Evolutionary conservation across 306 rosid species (phyloP).

Genomic region (Comarum palustre): DNA sequence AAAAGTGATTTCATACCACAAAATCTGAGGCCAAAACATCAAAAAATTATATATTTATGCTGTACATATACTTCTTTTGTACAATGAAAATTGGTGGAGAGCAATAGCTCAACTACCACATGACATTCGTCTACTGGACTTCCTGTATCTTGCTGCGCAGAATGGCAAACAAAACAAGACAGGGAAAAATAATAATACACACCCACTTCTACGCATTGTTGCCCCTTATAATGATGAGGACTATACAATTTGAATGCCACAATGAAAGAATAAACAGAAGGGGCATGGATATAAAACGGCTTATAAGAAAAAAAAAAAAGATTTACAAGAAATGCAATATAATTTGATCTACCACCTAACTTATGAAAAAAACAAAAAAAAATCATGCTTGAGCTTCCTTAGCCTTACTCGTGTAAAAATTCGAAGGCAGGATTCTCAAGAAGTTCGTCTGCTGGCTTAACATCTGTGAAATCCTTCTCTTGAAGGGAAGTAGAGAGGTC

Average conservation of each 20-base stretch:
- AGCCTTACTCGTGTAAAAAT: constrained; percentile 82
- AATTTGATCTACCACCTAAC: constrained; percentile 38
- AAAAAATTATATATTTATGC: constrained; percentile 21
- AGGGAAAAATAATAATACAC: constrained; percentile 28
- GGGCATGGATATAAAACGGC: constrained; percentile 39
- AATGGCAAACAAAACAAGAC: constrained; percentile 22
- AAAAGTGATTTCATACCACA: neutral
- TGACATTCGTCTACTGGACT: constrained; percentile 30
- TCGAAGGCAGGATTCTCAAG: constrained; percentile 85
- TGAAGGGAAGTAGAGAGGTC: constrained; percentile 82
- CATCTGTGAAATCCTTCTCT: constrained; percentile 82
- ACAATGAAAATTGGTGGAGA: constrained; percentile 51
- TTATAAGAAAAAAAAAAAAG: constrained; percentile 15
- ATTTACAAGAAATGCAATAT: constrained; percentile 61
- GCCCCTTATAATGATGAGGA: constrained; percentile 34
- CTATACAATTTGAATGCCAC: constrained; percentile 39
- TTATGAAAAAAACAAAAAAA: constrained; percentile 19
- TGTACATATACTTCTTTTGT: constrained; percentile 38
- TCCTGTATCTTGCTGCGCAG: constrained; percentile 34
- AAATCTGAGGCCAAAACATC: constrained; percentile 3
- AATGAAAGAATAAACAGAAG: constrained; percentile 69
- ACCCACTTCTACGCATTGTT: constrained; percentile 35
- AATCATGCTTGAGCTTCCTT: constrained; percentile 35
- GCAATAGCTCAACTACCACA: constrained; percentile 38
- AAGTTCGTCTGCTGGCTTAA: constrained; percentile 80